These are phyloP conservation scores for Flaveria sonorensis DNA, from an alignment of 129 eudicot species.

Conservation along the genomic window DNA sequence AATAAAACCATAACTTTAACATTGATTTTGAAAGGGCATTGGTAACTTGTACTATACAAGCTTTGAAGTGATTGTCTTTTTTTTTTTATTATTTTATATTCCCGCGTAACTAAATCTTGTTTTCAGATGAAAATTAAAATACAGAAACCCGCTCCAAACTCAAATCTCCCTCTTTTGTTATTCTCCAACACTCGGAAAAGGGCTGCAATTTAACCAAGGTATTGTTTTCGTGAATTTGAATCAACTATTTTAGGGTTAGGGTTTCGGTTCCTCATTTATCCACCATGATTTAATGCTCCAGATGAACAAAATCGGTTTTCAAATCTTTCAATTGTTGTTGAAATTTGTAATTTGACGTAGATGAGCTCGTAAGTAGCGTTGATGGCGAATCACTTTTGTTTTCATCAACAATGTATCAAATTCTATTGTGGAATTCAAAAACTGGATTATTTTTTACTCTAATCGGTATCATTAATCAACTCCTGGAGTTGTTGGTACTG, in stretches of 20 bases:
- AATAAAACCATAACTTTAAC: neutral
- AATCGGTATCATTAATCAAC: neutral
- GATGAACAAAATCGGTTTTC: neutral
- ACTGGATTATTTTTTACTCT: neutral
- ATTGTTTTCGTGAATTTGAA: constrained; percentile 12
- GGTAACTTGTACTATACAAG: neutral
- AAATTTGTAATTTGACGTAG: neutral
- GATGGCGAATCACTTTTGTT: neutral
- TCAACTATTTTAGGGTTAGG: constrained; percentile 25
- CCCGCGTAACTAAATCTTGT: constrained; percentile 10
- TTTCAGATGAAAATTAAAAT: neutral
- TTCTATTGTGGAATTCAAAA: neutral
- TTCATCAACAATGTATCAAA: neutral
- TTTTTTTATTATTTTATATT: neutral
- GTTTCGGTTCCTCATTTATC: constrained; percentile 13
- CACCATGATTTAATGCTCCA: neutral
- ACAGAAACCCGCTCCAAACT: neutral
- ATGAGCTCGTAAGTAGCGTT: neutral
- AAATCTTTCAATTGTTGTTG: neutral
- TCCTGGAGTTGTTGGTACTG: neutral
- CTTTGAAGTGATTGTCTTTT: neutral
- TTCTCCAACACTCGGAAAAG: neutral
- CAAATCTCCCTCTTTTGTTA: neutral
- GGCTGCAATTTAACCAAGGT: constrained; percentile 5
- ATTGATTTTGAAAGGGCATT: neutral